A percentile compares a stretch with the other conserved stretches of the same genome.
These are phyloP conservation scores for Cladosporium sp. DNA, from an alignment of 2,329 filamentous ascomycete species.

Conservation along the genomic window DNA sequence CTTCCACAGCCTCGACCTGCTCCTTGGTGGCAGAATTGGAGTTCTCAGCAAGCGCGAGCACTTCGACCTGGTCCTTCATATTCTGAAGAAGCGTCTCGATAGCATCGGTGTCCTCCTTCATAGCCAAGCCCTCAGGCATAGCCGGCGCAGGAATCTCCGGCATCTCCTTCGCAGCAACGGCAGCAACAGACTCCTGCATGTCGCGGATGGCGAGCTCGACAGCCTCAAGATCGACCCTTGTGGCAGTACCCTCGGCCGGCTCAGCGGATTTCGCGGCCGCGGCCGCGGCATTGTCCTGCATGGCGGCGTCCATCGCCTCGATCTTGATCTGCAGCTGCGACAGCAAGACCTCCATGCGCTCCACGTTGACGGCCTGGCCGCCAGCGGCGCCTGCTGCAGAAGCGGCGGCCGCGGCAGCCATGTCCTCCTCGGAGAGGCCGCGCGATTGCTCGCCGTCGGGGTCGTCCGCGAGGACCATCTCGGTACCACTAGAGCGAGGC, in stretches of 20 bases:
- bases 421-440: slow-evolving; percentile 39
- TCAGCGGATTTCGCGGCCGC: slow-evolving; percentile 31
- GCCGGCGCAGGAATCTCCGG: slow-evolving; percentile 15
- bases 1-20: slow-evolving; percentile 57
- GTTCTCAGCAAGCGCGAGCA: slow-evolving; percentile 56
- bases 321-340: slow-evolving; percentile 78
- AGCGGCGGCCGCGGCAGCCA: slow-evolving; percentile 16
- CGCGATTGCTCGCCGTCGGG: slow-evolving; percentile 36
- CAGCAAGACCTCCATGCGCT: slow-evolving; percentile 78
- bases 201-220: slow-evolving; percentile 43
- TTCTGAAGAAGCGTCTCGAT: slow-evolving; percentile 88
- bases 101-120: slow-evolving; percentile 78
- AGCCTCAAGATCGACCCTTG: slow-evolving; percentile 48
- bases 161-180: slow-evolving; percentile 40
- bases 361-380: slow-evolving; percentile 63
- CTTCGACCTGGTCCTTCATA: slow-evolving; percentile 81
- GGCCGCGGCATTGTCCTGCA: slow-evolving; percentile 41
- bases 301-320: slow-evolving; percentile 61
- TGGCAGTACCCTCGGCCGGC: slow-evolving; percentile 30
- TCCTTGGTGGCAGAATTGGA: slow-evolving; percentile 62
- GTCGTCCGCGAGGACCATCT: slow-evolving; percentile 52
- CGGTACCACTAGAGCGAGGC: slow-evolving; percentile 29
- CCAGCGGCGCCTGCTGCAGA: slow-evolving; percentile 17
- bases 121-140: slow-evolving; percentile 49
- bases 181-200: slow-evolving; percentile 57